Conservation (phyloP, 495 filamentous ascomycete species). For the Aspergillus baeticus region DNA sequence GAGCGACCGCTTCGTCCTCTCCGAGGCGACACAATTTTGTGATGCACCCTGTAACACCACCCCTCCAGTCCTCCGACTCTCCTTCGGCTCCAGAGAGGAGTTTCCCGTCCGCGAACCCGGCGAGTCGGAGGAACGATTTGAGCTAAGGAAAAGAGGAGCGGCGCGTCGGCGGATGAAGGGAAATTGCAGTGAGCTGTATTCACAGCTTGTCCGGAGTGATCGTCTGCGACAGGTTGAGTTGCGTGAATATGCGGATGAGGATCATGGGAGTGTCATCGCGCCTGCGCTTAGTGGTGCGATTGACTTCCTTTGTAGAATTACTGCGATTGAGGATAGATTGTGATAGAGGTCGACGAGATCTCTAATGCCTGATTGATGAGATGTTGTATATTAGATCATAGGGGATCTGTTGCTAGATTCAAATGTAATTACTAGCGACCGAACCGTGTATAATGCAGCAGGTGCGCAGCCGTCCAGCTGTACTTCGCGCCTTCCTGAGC, state of each 20-base stretch:
- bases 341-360: too few species aligned
- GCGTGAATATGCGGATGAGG: slow-evolving; percentile 22
- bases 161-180: slow-evolving; percentile 21
- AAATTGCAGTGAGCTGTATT: slow-evolving; percentile 23
- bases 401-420: too few species aligned
- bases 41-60: not conserved
- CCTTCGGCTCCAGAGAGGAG: slow-evolving; percentile 23
- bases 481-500: too few species aligned
- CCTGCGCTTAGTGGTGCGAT: slow-evolving; percentile 21
- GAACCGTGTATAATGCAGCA: too few species aligned
- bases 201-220: slow-evolving; percentile 1
- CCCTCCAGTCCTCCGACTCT: slow-evolving; percentile 9
- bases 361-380: too few species aligned
- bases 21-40: slow-evolving; percentile 13
- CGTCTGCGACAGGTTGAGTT: slow-evolving; percentile 5
- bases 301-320: too few species aligned
- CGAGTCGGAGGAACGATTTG: slow-evolving; percentile 14
- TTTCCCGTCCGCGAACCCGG: slow-evolving; percentile 11
- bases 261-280: slow-evolving; percentile 28
- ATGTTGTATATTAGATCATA: too few species aligned
- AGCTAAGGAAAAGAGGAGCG: not conserved
- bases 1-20: slow-evolving; percentile 19
- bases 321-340: too few species aligned
- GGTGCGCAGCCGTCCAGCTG: too few species aligned
- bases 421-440: too few species aligned